A percentile compares a stretch with the other conserved stretches of the same genome.
These are phyloP conservation scores for Cercospora beticola DNA, from an alignment of 2,329 filamentous ascomycete species.

Conservation along the genomic window DNA sequence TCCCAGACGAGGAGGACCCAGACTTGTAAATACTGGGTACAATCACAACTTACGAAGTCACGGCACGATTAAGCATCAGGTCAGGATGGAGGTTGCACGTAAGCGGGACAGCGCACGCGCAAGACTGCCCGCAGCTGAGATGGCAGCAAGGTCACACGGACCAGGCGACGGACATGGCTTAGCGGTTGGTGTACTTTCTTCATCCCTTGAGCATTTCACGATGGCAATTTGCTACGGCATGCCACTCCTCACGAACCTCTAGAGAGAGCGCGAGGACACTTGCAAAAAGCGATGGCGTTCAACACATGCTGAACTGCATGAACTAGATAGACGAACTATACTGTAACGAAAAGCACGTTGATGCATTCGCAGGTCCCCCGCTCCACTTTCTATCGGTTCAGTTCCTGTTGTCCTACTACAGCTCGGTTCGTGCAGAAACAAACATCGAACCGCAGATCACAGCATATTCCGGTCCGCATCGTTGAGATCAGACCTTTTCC, in stretches of 20 bases:
- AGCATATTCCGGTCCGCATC: not conserved
- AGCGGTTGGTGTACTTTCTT: constrained; percentile 33
- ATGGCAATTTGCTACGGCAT: constrained; percentile 21
- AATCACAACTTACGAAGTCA: constrained; percentile 24
- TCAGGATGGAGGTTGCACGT: constrained; percentile 21
- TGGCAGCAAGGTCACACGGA: constrained; percentile 28
- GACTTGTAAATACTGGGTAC: constrained; percentile 48
- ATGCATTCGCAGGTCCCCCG: not conserved
- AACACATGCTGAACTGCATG: constrained; percentile 25
- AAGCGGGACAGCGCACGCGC: constrained; percentile 21
- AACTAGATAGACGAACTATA: constrained; percentile 35
- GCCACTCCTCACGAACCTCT: constrained; percentile 20
- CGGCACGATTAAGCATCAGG: constrained; percentile 22
- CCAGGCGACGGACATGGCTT: constrained; percentile 30
- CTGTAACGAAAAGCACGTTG: constrained; percentile 28
- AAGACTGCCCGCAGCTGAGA: constrained; percentile 19
- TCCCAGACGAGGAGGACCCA: constrained; percentile 91
- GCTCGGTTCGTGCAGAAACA: not conserved
- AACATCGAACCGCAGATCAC: not conserved
- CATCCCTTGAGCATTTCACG: constrained; percentile 24
- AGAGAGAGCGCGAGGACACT: constrained; percentile 11
- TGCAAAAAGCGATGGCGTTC: constrained; percentile 33
- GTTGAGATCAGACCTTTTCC: not conserved
- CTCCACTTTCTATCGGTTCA: not conserved
- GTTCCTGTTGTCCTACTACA: not conserved